phyloP scores from a whole-genome alignment of 495 filamentous ascomycete genomes.

The Tuber brumale region DNA sequence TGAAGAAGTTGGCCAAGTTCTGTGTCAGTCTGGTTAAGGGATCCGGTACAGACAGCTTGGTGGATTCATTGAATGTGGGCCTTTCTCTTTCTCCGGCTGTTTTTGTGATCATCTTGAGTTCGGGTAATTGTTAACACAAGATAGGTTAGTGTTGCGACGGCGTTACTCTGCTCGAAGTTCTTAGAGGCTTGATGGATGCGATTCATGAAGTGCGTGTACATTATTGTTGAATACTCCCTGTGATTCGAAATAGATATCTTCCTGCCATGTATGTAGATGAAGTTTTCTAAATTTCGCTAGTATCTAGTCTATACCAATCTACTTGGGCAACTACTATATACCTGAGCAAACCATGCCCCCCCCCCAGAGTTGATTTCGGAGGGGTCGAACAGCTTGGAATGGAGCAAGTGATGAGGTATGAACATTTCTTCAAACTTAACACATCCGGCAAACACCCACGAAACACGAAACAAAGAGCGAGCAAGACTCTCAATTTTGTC shows the following conservation, averaged over 20 bases:
- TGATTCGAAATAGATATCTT: not conserved
- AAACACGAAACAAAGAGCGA: not conserved
- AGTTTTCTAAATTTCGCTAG: not conserved
- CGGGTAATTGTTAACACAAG: not conserved
- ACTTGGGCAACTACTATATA: not conserved
- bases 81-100: not conserved
- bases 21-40: constrained; percentile 42
- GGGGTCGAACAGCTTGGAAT: not conserved
- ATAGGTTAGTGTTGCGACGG: constrained; percentile 33
- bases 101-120: not conserved
- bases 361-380: not conserved
- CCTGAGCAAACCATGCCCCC: not conserved
- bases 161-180: constrained; percentile 31
- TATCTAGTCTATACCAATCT: not conserved
- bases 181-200: constrained; percentile 10
- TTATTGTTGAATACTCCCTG: not conserved
- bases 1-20: constrained; percentile 57
- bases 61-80: constrained; percentile 37
- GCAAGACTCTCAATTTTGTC: not conserved
- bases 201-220: not conserved
- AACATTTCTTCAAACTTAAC: not conserved
- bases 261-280: not conserved
- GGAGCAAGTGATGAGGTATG: not conserved
- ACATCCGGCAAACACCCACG: not conserved
- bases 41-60: constrained; percentile 19